Evolutionary conservation across 495 filamentous ascomycete species (phyloP).

Genomic region (Penicillium manginii): DNA sequence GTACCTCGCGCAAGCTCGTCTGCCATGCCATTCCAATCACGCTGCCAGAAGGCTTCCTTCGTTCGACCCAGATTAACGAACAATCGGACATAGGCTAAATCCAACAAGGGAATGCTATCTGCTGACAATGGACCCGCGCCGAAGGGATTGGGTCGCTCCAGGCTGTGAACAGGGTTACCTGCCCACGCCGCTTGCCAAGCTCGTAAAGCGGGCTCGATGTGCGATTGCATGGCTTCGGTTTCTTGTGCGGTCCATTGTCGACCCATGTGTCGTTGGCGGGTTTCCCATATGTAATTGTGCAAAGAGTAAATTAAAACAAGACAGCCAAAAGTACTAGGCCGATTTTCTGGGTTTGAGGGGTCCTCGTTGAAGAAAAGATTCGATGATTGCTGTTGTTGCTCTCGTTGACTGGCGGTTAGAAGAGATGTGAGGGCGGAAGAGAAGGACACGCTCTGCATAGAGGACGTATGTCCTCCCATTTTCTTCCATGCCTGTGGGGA

Average conservation of each 20-base stretch:
- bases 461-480: constrained; percentile 68
- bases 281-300: constrained; percentile 99
- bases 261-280: constrained; percentile 85
- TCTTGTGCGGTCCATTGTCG: constrained; percentile 90
- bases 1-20: constrained; percentile 83
- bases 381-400: constrained; percentile 55
- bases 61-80: constrained; percentile 91
- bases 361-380: constrained; percentile 51
- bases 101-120: constrained; percentile 91
- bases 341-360: constrained; percentile 65
- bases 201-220: constrained; percentile 91
- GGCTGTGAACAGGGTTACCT: constrained; percentile 80
- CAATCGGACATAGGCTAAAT: constrained; percentile 90
- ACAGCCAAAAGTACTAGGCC: constrained; percentile 93
- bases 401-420: constrained; percentile 77
- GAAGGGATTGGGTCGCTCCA: constrained; percentile 87
- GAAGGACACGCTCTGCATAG: constrained; percentile 68
- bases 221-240: constrained; percentile 93
- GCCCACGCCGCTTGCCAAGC: constrained; percentile 97
- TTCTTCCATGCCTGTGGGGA: constrained; percentile 76
- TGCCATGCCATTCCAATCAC: constrained; percentile 91
- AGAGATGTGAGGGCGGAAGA: constrained; percentile 80
- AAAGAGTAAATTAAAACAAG: constrained; percentile 91
- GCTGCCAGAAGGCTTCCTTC: constrained; percentile 93
- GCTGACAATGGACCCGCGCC: constrained; percentile 89